phyloP scores from a whole-genome alignment of 2,329 filamentous ascomycete genomes.

The Chaetomium olivaceum region DNA sequence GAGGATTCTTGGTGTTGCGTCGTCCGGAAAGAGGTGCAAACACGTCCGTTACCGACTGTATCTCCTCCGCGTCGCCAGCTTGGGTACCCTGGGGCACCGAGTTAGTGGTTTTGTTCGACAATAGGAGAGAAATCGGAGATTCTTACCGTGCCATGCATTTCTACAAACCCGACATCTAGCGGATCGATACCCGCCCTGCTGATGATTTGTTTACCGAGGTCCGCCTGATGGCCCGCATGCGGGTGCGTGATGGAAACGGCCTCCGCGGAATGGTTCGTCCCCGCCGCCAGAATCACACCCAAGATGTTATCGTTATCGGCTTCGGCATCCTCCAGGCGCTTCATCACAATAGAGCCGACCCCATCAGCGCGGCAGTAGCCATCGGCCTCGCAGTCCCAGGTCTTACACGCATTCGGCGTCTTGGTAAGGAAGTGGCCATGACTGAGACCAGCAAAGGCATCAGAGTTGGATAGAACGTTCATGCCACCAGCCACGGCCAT shows the following conservation, averaged over 20 bases:
- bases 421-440: conserved; percentile 77
- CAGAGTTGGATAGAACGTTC: conserved; percentile 75
- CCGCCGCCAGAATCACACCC: conserved; percentile 71
- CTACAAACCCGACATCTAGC: conserved; percentile 76
- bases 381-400: conserved; percentile 77
- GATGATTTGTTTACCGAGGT: conserved; percentile 68
- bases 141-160: conserved; percentile 74
- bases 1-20: conserved; percentile 47
- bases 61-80: conserved; percentile 79
- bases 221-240: conserved; percentile 68
- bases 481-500: conserved; percentile 77
- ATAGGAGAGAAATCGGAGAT: too few relatives aligned
- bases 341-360: conserved; percentile 72
- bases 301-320: conserved; percentile 75
- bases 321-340: conserved; percentile 75
- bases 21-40: conserved; percentile 51
- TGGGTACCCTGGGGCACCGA: conserved; percentile 61
- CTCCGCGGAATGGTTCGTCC: conserved; percentile 80
- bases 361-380: conserved; percentile 81
- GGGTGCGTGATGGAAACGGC: conserved; percentile 82
- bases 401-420: conserved; percentile 53
- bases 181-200: conserved; percentile 73
- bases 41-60: conserved; percentile 68
- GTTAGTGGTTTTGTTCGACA: too few relatives aligned
- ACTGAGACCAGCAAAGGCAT: conserved; percentile 74